Conservation (phyloP, 1,284 basidiomycete genomes). For the Irpex sp. region DNA sequence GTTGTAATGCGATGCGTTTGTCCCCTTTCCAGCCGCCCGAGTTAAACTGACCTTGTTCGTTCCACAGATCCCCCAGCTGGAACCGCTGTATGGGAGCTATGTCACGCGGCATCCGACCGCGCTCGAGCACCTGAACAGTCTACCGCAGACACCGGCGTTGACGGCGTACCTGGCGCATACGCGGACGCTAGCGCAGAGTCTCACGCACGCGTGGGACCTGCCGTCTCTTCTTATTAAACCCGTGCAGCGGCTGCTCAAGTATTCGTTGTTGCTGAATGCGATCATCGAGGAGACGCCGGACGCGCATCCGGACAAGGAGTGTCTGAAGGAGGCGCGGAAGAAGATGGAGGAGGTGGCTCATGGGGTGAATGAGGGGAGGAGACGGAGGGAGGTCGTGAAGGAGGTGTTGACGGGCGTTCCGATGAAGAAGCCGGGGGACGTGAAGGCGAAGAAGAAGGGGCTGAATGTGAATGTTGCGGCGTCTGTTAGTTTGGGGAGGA, state of each 20-base stretch:
- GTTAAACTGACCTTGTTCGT: too few relatives aligned
- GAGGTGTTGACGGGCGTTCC: slow-evolving; percentile 46
- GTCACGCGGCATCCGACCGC: slow-evolving; percentile 85
- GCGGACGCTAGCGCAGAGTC: slow-evolving; percentile 61
- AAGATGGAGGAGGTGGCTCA: slow-evolving; percentile 77
- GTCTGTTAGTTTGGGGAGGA: slow-evolving; percentile 53
- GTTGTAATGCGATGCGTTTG: slow-evolving; percentile 20
- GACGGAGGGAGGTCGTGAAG: slow-evolving; percentile 82
- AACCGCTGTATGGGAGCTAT: slow-evolving; percentile 80
- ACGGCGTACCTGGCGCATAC: slow-evolving; percentile 66
- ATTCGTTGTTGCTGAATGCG: slow-evolving; percentile 80
- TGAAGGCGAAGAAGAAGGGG: slow-evolving; percentile 41
- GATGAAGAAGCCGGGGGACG: slow-evolving; percentile 15
- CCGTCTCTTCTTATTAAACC: slow-evolving; percentile 88
- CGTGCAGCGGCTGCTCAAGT: slow-evolving; percentile 90
- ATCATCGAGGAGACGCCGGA: slow-evolving; percentile 80
- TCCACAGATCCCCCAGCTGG: slow-evolving; percentile 69
- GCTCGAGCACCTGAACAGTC: slow-evolving; percentile 61
- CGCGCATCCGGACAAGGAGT: slow-evolving; percentile 70
- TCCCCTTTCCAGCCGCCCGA: too few relatives aligned
- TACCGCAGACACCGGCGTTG: slow-evolving; percentile 55
- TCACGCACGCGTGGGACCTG: slow-evolving; percentile 92
- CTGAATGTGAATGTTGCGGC: slow-evolving; percentile 43
- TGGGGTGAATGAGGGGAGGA: slow-evolving; percentile 84
- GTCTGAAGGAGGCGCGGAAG: slow-evolving; percentile 60